phyloP scores from a whole-genome alignment of 805 yeast genomes.

The Kazachstania taianensis region DNA sequence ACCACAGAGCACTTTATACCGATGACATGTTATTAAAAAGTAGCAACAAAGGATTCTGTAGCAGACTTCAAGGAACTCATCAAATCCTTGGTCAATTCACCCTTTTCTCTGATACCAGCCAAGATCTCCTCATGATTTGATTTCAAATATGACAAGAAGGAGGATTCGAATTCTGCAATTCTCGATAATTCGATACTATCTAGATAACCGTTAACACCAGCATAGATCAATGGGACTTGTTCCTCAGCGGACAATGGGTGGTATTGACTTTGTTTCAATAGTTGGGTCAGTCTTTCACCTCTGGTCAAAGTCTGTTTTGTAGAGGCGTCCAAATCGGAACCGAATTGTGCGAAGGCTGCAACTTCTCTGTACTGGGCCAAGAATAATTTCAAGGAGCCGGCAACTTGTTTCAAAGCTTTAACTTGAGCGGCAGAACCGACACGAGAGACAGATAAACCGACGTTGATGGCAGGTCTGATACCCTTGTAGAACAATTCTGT shows the following conservation, averaged over 20 bases:
- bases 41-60: conserved; percentile 85
- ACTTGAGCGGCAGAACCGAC: conserved; percentile 99
- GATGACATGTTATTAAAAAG: conserved; percentile 63
- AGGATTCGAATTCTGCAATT: conserved; percentile 83
- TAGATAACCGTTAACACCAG: conserved; percentile 99
- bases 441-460: conserved; percentile 99
- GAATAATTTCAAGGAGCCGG: conserved; percentile 99
- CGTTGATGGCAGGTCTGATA: conserved; percentile 99
- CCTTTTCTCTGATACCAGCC: conserved; percentile 75
- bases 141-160: conserved; percentile 86
- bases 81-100: conserved; percentile 81
- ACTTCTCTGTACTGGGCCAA: conserved; percentile 99
- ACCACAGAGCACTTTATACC: too few species aligned
- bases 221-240: conserved; percentile 96
- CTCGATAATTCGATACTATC: conserved; percentile 77
- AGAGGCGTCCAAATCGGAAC: conserved; percentile 99
- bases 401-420: conserved; percentile 99
- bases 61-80: conserved; percentile 82
- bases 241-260: conserved; percentile 96
- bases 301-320: conserved; percentile 97
- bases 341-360: conserved; percentile 99
- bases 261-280: conserved; percentile 96
- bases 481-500: conserved; percentile 99
- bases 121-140: conserved; percentile 80
- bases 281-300: conserved; percentile 99